Evolutionary conservation across 2,329 filamentous ascomycete genomes (phyloP).

Genomic region (Penicillium sp.): DNA sequence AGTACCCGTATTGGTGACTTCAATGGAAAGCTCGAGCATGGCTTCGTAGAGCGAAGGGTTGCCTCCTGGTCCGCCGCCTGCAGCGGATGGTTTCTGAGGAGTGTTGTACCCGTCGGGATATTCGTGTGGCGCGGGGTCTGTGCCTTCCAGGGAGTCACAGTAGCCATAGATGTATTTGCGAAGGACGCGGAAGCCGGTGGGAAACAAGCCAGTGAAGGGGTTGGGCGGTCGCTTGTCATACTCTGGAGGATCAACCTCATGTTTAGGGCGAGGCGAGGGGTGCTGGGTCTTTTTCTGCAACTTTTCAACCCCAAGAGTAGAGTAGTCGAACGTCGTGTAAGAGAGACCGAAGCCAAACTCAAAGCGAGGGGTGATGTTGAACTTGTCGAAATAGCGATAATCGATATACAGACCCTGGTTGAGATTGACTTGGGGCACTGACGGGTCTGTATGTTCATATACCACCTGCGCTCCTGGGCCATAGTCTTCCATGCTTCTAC

Average conservation of each 20-base stretch:
- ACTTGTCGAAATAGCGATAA: constrained; percentile 84
- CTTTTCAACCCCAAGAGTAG: constrained; percentile 52
- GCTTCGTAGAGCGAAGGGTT: constrained; percentile 53
- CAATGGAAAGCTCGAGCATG: constrained; percentile 49
- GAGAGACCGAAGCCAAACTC: constrained; percentile 86
- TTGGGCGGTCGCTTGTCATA: constrained; percentile 60
- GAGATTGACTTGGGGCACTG: constrained; percentile 77
- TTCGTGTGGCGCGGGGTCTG: constrained; percentile 46
- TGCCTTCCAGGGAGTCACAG: constrained; percentile 55
- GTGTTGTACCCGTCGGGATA: constrained; percentile 61
- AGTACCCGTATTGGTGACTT: constrained; percentile 52
- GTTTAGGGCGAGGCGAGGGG: constrained; percentile 45
- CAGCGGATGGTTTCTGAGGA: constrained; percentile 56
- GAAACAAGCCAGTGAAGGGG: constrained; percentile 61
- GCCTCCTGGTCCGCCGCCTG: constrained; percentile 64
- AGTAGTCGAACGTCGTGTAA: constrained; percentile 73
- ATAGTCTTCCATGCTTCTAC: constrained; percentile 72
- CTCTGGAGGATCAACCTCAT: constrained; percentile 51
- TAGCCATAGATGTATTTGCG: constrained; percentile 76
- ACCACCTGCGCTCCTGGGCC: constrained; percentile 71
- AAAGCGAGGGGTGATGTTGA: constrained; percentile 72
- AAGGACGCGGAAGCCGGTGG: constrained; percentile 60
- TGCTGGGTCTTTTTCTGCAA: constrained; percentile 53
- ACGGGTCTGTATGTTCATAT: constrained; percentile 66
- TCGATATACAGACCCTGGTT: constrained; percentile 83